A percentile compares a stretch with the other conserved stretches of the same genome.
These are phyloP conservation scores for Carpinus viminea DNA, from an alignment of 306 rosid species.

Conservation along the genomic window DNA sequence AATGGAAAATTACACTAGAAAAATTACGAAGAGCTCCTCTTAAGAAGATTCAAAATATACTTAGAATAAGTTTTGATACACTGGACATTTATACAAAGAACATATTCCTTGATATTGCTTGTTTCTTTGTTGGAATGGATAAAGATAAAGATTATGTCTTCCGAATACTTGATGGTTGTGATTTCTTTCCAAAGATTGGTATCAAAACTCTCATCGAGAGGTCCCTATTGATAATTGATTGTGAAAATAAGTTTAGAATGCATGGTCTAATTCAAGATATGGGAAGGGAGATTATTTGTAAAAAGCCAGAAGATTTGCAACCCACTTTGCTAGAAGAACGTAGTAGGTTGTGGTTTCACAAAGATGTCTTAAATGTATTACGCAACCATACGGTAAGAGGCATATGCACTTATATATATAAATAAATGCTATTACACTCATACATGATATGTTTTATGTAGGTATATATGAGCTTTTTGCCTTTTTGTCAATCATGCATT, in stretches of 20 bases:
- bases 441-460: no score
- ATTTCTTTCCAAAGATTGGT: constrained; percentile 30
- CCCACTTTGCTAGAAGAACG: constrained; percentile 9
- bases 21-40: constrained; percentile 30
- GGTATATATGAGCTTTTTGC: neutral
- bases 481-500: neutral
- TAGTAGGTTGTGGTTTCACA: constrained; percentile 18
- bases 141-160: neutral
- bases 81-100: constrained; percentile 9
- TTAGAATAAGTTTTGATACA: constrained; percentile 30
- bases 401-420: no score
- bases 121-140: constrained; percentile 41
- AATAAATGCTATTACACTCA: no score
- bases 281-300: constrained; percentile 42
- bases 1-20: constrained; percentile 31
- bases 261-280: constrained; percentile 40
- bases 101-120: constrained; percentile 43
- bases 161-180: constrained; percentile 33
- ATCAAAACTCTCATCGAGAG: constrained; percentile 24
- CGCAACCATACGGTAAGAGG: neutral
- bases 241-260: constrained; percentile 1
- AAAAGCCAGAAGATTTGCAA: neutral
- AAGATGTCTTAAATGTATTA: neutral
- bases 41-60: constrained; percentile 27
- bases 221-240: constrained; percentile 27